Evolutionary conservation across 2,329 filamentous ascomycete species (phyloP), one percentile per base, ranked within the genome.

Genomic region (Bipolaris victoriae): DNA sequence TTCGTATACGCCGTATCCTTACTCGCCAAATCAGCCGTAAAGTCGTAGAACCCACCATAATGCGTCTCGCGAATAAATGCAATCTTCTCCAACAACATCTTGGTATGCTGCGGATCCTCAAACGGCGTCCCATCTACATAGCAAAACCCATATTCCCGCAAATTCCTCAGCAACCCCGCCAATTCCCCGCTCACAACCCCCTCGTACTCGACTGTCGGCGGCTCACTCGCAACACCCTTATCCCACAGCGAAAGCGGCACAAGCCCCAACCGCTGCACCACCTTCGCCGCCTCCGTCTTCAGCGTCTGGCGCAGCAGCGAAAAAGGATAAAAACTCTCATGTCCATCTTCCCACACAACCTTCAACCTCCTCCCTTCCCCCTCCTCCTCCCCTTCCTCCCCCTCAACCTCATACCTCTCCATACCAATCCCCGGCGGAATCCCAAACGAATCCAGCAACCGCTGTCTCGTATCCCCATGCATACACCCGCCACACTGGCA

Each of bases 1-100:
- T 90, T 92, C 1, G 94, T 97, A 79, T 98, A 99, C 3, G 92
- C 92, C 1, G 91, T 96, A 70, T 97, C 92, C 63, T 93, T 93
- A 71, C 89, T 89, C 26, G 91, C 89, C 22, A 97, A 84, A 75
- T 97, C 90, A 5, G 93, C 90, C 0, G 91, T 90, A 76, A 98
- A 98, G 77, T 97, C 94, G 80, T 88, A 90, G 76, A 90, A 90
- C 26, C 84, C 88, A 61, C 87, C 94, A 76, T 98, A 99, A 74
- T 98, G 95, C 0, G 95, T 99, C 60, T 89, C 83, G 16, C 93
- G 86, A 67, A 98, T 93, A 62, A 94, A 94, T 0, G 92, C 86
- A 62, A 99, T 96, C 52, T 87, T 86, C 70, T 91, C 84, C 2
- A 98, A 81, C 1, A 97, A 81, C n/a, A 80, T 74, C 75, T 94